Evolutionary conservation across 2,329 filamentous ascomycete genomes (phyloP), one percentile per base, ranked within the genome.

Genomic region (Colletotrichum lini): DNA sequence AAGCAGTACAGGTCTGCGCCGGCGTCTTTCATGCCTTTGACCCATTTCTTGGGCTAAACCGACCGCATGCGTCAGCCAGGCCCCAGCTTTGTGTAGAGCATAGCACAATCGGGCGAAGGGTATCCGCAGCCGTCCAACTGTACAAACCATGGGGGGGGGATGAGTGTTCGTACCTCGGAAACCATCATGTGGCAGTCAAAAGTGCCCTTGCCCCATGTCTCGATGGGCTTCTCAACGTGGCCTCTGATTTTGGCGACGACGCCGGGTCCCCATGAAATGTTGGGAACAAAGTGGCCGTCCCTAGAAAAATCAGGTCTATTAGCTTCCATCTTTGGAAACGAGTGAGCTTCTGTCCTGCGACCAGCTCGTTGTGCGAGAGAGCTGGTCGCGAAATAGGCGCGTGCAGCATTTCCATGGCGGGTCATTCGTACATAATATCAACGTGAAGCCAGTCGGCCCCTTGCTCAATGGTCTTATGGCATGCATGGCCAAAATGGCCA

Each of bases 161-260:
- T 13, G 64, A 9, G 49, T 21, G 18, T 56, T 16, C 83, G 76
- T 87, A 96, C 94, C 92, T 99, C 96, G 78, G 94, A 91, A 80
- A 99, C 97, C 96, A 99, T 99, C 96, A 99, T 98, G 84, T 99
- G 96, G 88, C 96, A 99, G 84, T 99, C 96, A 81, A 99, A 99
- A 16, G 96, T 98, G 73, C 96, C 96, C 77, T 92, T 93, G 64
- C 93, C 95, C 75, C 92, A 86, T 44, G 88, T 88, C 62, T 88
- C 85, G 50, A 87, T 86, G 3, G 95, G 95, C 76, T 88, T 88
- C 68, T 94, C 92, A 77, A 99, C 95, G 78, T 98, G 93, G 56
- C 89, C 87, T 73, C 96, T 91, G 78, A 99, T 96, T 86, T 96
- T 97, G 76, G 94, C 96, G 56, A 99, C 96, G 47, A 99, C 95